Evolutionary conservation across 2,329 filamentous ascomycete species (phyloP).

Genomic region (Shiraia bambusicola): DNA sequence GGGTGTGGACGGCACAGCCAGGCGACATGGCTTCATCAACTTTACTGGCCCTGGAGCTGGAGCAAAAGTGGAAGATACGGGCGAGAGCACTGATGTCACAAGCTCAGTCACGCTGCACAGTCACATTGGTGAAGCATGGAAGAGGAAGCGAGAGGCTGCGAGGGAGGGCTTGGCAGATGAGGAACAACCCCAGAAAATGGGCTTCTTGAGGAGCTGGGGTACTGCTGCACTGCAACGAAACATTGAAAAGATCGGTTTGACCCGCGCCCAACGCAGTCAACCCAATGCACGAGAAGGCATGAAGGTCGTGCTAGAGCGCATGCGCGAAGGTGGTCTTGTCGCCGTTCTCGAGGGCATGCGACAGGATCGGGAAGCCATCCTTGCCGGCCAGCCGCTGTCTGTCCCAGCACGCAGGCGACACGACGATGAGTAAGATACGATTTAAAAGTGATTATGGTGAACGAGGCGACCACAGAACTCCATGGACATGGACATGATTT

Average conservation of each 20-base stretch:
- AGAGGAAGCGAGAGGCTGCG: conserved; percentile 49
- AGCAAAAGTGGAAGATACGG: conserved; percentile 32
- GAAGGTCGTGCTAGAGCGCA: conserved; percentile 74
- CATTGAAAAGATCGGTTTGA: conserved; percentile 76
- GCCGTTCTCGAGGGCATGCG: conserved; percentile 72
- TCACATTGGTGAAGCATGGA: conserved; percentile 68
- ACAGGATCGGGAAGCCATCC: conserved; percentile 54
- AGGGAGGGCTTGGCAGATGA: conserved; percentile 45
- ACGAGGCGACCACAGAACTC: not conserved
- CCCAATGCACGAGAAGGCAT: conserved; percentile 82
- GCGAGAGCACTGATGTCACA: conserved; percentile 63
- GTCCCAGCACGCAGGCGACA: conserved; percentile 12
- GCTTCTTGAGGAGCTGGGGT: conserved; percentile 64
- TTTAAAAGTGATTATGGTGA: not conserved
- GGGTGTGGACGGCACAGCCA: conserved; percentile 34
- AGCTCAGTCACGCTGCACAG: conserved; percentile 75
- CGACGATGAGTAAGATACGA: conserved; percentile 23
- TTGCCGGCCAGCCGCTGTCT: conserved; percentile 26
- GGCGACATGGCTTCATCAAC: conserved; percentile 36
- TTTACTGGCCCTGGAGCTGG: conserved; percentile 26
- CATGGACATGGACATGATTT: conserved; percentile 13
- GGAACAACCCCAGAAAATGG: conserved; percentile 53
- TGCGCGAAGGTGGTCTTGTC: conserved; percentile 66
- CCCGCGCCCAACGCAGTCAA: conserved; percentile 74
- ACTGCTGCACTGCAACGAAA: conserved; percentile 73